These are phyloP conservation scores for Microstroma glucosiphilum DNA, from an alignment of 1,284 basidiomycete genomes.

Conservation along the genomic window DNA sequence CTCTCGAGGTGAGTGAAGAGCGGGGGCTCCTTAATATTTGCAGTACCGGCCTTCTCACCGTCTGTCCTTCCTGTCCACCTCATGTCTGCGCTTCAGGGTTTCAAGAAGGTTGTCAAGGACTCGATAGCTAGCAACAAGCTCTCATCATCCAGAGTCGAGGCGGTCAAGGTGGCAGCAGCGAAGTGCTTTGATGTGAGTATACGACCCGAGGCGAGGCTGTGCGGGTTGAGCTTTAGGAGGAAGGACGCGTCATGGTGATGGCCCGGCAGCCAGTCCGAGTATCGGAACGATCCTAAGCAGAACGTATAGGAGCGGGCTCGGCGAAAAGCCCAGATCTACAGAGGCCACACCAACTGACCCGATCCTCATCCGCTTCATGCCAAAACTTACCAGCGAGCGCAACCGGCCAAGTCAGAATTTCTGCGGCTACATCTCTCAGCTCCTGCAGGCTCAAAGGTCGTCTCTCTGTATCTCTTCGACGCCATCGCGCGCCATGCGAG, in stretches of 20 bases:
- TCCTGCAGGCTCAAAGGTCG: constrained; percentile 19
- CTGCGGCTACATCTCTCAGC: constrained; percentile 20
- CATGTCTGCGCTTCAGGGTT: constrained; percentile 6
- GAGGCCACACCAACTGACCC: background rate
- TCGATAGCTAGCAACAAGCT: constrained; percentile 27
- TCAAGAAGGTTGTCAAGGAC: constrained; percentile 20
- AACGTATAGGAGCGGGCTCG: constrained; percentile 1
- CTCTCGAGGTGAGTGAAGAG: background rate
- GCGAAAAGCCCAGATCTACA: background rate
- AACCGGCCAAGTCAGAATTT: constrained; percentile 11
- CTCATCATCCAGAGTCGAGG: constrained; percentile 25
- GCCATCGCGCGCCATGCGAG: constrained; percentile 28
- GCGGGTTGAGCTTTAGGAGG: background rate
- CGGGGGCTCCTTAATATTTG: background rate
- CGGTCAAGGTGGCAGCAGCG: constrained; percentile 17
- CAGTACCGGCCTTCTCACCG: background rate
- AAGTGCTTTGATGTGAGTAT: constrained; percentile 19
- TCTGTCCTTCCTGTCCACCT: background rate
- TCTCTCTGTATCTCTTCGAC: constrained; percentile 35
- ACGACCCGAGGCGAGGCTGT: too few relatives aligned
- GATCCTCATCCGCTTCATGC: background rate
- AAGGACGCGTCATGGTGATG: background rate
- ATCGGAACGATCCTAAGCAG: background rate
- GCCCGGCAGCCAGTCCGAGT: background rate
- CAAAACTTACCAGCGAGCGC: background rate